Conservation (phyloP, 2,329 filamentous ascomycete genomes). For the Aspergillus udagawae region DNA sequence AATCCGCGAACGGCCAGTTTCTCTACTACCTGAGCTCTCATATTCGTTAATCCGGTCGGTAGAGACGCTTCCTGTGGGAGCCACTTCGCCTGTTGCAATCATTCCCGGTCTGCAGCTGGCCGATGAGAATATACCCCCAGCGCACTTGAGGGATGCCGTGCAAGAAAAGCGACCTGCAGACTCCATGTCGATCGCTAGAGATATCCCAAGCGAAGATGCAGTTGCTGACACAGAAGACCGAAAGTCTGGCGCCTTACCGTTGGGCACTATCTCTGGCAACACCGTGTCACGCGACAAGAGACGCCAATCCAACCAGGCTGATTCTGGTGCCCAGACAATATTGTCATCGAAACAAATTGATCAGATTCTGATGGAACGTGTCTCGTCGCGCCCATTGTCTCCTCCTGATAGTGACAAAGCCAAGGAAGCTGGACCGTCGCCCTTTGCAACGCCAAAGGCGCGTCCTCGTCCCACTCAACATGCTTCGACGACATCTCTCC, state of each 20-base stretch:
- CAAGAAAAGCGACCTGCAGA: slow-evolving; percentile 11
- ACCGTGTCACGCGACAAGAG: slow-evolving; percentile 29
- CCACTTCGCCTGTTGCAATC: slow-evolving; percentile 25
- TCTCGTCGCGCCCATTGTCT: slow-evolving; percentile 28
- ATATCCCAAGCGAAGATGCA: slow-evolving; percentile 57
- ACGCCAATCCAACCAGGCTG: slow-evolving; percentile 48
- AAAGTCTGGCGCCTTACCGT: slow-evolving; percentile 44
- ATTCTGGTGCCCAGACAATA: slow-evolving; percentile 76
- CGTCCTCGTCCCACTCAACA: slow-evolving; percentile 29
- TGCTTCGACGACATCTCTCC: slow-evolving; percentile 27
- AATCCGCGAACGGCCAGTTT: slow-evolving; percentile 18
- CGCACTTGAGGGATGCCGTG: slow-evolving; percentile 17
- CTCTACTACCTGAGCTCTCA: slow-evolving; percentile 29
- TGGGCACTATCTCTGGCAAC: slow-evolving; percentile 63
- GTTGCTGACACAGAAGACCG: slow-evolving; percentile 32
- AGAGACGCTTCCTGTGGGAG: slow-evolving; percentile 43
- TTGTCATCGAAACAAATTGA: slow-evolving; percentile 82
- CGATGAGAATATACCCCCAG: slow-evolving; percentile 21
- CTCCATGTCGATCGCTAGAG: slow-evolving; percentile 56
- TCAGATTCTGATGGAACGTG: slow-evolving; percentile 61
- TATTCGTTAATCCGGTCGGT: slow-evolving; percentile 44
- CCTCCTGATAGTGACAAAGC: slow-evolving; percentile 31
- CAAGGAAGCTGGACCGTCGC: slow-evolving; percentile 28
- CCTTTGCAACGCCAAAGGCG: slow-evolving; percentile 36
- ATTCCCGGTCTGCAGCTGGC: slow-evolving; percentile 15